phyloP scores from a whole-genome alignment of 768 basidiomycete species.

The Xanthoconium purpureum region DNA sequence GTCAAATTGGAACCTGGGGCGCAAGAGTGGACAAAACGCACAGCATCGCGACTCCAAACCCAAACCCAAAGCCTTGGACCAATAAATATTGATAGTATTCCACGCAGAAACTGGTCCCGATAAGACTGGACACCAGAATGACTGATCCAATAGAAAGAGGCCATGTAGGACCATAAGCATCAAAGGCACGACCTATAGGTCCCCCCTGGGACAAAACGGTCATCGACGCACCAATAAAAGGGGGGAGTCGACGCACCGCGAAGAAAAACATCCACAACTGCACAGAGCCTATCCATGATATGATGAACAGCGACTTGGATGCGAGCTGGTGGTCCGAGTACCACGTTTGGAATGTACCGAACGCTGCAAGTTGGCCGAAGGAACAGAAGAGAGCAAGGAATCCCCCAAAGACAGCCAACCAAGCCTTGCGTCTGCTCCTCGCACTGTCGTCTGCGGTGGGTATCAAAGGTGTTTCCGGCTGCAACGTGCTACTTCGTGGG shows the following conservation, averaged over 20 bases:
- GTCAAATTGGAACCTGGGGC: slow-evolving; percentile 3
- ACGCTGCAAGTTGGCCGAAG: slow-evolving; percentile 70
- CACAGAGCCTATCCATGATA: slow-evolving; percentile 70
- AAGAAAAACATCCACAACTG: slow-evolving; percentile 71
- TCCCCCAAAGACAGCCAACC: slow-evolving; percentile 59
- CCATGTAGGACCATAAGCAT: slow-evolving; percentile 54
- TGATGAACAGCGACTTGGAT: slow-evolving; percentile 47
- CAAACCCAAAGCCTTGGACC: slow-evolving; percentile 62
- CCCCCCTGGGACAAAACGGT: slow-evolving; percentile 46
- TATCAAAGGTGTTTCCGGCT: slow-evolving; percentile 18
- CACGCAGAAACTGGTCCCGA: slow-evolving; percentile 57
- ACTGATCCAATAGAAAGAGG: slow-evolving; percentile 52
- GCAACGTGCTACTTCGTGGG: slow-evolving; percentile 23
- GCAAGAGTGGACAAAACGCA: slow-evolving; percentile 32
- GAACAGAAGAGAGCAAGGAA: slow-evolving; percentile 66
- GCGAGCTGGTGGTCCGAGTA: slow-evolving; percentile 59
- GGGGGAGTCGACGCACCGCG: slow-evolving; percentile 42
- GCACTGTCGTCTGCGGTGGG: background rate
- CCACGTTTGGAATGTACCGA: slow-evolving; percentile 71
- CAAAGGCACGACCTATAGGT: slow-evolving; percentile 57
- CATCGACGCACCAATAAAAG: background rate
- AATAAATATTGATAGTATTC: slow-evolving; percentile 61
- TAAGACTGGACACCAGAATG: slow-evolving; percentile 48
- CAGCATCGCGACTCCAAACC: slow-evolving; percentile 63
- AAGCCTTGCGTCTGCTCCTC: slow-evolving; percentile 25